Conservation (phyloP, 73 alveolate genomes). For the Effrenium voratum region DNA sequence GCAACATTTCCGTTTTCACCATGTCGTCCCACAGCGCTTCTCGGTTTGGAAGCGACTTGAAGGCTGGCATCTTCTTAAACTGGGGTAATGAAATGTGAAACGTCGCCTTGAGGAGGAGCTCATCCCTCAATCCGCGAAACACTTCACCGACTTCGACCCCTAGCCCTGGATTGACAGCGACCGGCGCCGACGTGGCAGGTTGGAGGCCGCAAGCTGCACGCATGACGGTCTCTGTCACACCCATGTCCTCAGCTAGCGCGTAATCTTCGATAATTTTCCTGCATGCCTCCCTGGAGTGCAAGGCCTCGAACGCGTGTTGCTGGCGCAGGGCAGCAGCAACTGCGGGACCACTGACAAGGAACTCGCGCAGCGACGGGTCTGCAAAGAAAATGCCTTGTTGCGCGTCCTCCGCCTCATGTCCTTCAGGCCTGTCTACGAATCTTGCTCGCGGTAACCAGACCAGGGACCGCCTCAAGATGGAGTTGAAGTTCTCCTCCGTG, state of each 20-base stretch:
- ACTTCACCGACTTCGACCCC: background rate
- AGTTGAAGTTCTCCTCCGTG: background rate
- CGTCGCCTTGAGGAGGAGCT: background rate
- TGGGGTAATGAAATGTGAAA: background rate
- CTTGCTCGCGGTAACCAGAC: conserved; percentile 24
- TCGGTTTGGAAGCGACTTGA: background rate
- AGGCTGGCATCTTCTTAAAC: background rate
- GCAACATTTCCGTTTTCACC: background rate
- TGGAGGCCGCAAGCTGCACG: conserved; percentile 27
- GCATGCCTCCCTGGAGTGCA: background rate
- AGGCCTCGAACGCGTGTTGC: conserved; percentile 14
- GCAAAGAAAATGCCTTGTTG: conserved; percentile 23
- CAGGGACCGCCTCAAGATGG: background rate
- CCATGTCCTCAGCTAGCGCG: background rate
- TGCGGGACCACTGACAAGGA: background rate
- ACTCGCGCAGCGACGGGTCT: conserved; percentile 10
- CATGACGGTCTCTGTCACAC: conserved; percentile 13
- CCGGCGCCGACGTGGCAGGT: background rate
- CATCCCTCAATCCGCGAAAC: background rate
- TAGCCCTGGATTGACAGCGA: background rate
- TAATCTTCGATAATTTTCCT: background rate
- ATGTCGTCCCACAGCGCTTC: background rate
- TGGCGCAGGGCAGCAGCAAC: conserved; percentile 12
- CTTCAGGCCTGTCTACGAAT: background rate
- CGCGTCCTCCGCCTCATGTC: background rate